Evolutionary conservation across 441 rosid genomes (phyloP).

Genomic region (Brassica hybrid): DNA sequence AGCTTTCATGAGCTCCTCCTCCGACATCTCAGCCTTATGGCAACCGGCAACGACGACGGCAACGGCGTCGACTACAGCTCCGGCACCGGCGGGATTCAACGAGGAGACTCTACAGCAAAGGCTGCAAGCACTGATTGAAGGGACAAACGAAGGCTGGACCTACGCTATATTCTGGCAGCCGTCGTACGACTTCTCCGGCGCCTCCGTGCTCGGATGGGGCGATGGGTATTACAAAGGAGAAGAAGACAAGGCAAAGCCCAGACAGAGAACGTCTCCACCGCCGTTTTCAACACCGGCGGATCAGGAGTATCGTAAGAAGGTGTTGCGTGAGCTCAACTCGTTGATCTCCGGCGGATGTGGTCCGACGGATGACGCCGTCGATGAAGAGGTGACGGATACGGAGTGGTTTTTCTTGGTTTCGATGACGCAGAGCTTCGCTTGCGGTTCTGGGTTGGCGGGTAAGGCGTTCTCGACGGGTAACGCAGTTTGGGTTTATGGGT

Average conservation of each 20-base stretch:
- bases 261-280: conserved; percentile 37
- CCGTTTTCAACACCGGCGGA: conserved; percentile 54
- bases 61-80: conserved; percentile 31
- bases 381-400: conserved; percentile 93
- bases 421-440: conserved; percentile 86
- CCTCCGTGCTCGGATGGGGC: conserved; percentile 82
- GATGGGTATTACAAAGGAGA: conserved; percentile 95
- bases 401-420: conserved; percentile 96
- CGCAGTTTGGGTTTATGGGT: conserved; percentile 76
- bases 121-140: conserved; percentile 80
- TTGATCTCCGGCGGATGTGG: conserved; percentile 66
- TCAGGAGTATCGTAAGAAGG: conserved; percentile 84
- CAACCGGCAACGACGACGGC: conserved; percentile 52
- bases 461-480: conserved; percentile 60
- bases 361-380: conserved; percentile 73
- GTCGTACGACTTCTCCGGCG: conserved; percentile 69
- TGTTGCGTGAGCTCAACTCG: conserved; percentile 80
- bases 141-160: conserved; percentile 77
- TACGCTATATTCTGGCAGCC: conserved; percentile 98
- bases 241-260: conserved; percentile 56
- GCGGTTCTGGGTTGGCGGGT: conserved; percentile 75
- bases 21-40: conserved; percentile 70
- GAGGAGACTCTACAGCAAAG: conserved; percentile 92
- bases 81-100: conserved; percentile 46
- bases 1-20: conserved; percentile 89